Evolutionary conservation across 2,329 filamentous ascomycete species (phyloP), one percentile per base, ranked within the genome.

Genomic region (Byssochlamys sp.): DNA sequence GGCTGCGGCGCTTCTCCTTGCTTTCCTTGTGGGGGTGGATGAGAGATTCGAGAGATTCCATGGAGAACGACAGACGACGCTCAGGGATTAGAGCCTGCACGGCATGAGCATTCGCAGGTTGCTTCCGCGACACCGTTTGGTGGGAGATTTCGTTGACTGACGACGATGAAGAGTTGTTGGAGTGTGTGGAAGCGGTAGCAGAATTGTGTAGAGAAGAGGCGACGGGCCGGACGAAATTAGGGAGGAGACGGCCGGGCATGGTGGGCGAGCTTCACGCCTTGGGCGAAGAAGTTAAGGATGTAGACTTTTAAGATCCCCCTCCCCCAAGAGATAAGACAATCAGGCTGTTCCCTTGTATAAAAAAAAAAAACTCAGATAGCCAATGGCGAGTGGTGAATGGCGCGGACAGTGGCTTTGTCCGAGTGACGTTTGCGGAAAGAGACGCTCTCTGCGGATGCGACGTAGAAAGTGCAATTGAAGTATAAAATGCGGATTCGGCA

Each of bases 231-330:
- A 75, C 70, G 56, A 75, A 67, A 63, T 64, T 74, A 63, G 73
- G 65, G 58, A 75, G 67, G 29, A 75, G 65, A 62, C 73, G 71
- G 62, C 73, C 73, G 54, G 73, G 73, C 73, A 75, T 75, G 33
- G 24, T 49, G 56, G 49, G 49, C 49, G 49, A 51, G 24, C 4
- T 51, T 56, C n/a, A 28, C 54, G 10, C 24, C 55, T 19, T 56
- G 2, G 29, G 12, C 31, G 19, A 19, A 26, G 54, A 50, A 19
- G 24, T 28, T 26, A n/a, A 49, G n/a, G 4, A 55, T 48, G 39
- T 45, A 4, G 39, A 45, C 31, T 45, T 31, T 45, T 31, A 31
- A 33, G 29, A 48, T 55, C 55, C 10, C 25, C 50, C 24, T 25
- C 28, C 45, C 28, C 9, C 50, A 11, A 52, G 29, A 29, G 55